phyloP scores from a whole-genome alignment of 768 basidiomycete species.

The Pholiota microspora region DNA sequence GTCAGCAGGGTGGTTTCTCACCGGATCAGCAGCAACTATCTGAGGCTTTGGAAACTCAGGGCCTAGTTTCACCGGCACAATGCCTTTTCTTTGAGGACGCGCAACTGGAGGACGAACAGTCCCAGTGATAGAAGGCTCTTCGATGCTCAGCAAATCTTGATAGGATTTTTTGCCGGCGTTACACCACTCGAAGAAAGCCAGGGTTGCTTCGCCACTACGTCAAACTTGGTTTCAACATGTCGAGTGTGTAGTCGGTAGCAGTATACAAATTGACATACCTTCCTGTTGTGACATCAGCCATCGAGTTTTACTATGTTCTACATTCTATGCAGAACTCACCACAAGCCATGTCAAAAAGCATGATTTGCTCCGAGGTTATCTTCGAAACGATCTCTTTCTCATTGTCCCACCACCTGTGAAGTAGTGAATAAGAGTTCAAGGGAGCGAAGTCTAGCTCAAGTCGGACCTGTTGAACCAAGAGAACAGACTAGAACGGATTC shows the following conservation, averaged over 20 bases:
- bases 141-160: slow-evolving; percentile 9
- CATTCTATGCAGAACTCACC: slow-evolving; percentile 31
- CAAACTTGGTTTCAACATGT: slow-evolving; percentile 3
- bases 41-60: slow-evolving; percentile 31
- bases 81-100: slow-evolving; percentile 13
- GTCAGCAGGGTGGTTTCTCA: slow-evolving; percentile 24
- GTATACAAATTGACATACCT: background rate
- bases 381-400: slow-evolving; percentile 23
- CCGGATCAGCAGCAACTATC: slow-evolving; percentile 50
- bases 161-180: slow-evolving; percentile 30
- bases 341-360: slow-evolving; percentile 60
- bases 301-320: background rate
- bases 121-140: background rate
- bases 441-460: background rate
- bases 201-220: slow-evolving; percentile 61
- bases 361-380: slow-evolving; percentile 21
- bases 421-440: background rate
- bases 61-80: slow-evolving; percentile 30
- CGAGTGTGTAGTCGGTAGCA: background rate
- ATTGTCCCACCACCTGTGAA: slow-evolving; percentile 35
- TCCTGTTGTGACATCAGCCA: background rate
- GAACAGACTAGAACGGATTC: slow-evolving; percentile 53
- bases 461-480: slow-evolving; percentile 49
- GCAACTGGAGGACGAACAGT: slow-evolving; percentile 9
- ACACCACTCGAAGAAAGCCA: slow-evolving; percentile 63